phyloP scores from a whole-genome alignment of 2,329 filamentous ascomycete genomes.

The Lecanicillium sp. region DNA sequence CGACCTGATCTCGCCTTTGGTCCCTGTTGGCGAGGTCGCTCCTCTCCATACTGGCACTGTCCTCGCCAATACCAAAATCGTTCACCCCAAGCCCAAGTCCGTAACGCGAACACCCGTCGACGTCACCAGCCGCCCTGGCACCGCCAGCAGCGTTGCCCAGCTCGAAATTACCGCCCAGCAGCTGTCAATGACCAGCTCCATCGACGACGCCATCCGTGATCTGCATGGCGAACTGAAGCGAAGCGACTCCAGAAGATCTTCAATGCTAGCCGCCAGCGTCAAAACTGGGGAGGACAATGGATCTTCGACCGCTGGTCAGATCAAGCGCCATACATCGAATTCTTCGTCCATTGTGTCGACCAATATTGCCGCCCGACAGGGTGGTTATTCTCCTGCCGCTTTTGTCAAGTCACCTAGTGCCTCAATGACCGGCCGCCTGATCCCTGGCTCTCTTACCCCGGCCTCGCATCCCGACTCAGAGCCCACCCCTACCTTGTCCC shows the following conservation, averaged over 20 bases:
- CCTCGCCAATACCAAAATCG: constrained; percentile 39
- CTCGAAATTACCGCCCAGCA: constrained; percentile 72
- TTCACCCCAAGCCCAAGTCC: constrained; percentile 39
- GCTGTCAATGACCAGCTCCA: constrained; percentile 67
- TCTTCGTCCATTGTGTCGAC: constrained; percentile 62
- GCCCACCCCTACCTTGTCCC: constrained; percentile 36
- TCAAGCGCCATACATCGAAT: constrained; percentile 41
- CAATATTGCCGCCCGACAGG: constrained; percentile 59
- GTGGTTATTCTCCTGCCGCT: constrained; percentile 63
- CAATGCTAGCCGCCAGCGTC: constrained; percentile 48
- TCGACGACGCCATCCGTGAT: constrained; percentile 71
- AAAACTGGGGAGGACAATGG: constrained; percentile 21
- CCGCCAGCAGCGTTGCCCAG: constrained; percentile 63
- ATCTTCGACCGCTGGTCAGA: constrained; percentile 21
- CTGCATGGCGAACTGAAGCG: constrained; percentile 66
- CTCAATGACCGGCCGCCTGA: constrained; percentile 51
- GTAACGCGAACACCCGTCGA: constrained; percentile 49
- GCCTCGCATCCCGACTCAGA: constrained; percentile 36
- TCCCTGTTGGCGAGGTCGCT: constrained; percentile 1
- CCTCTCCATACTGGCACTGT: constrained; percentile 33
- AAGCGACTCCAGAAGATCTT: constrained; percentile 61
- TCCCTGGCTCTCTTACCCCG: constrained; percentile 47
- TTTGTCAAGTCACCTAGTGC: constrained; percentile 62
- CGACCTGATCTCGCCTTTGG: constrained; percentile 2
- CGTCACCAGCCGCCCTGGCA: constrained; percentile 53